phyloP scores from a whole-genome alignment of 1,284 basidiomycete genomes.

The Wolfiporia cocos region DNA sequence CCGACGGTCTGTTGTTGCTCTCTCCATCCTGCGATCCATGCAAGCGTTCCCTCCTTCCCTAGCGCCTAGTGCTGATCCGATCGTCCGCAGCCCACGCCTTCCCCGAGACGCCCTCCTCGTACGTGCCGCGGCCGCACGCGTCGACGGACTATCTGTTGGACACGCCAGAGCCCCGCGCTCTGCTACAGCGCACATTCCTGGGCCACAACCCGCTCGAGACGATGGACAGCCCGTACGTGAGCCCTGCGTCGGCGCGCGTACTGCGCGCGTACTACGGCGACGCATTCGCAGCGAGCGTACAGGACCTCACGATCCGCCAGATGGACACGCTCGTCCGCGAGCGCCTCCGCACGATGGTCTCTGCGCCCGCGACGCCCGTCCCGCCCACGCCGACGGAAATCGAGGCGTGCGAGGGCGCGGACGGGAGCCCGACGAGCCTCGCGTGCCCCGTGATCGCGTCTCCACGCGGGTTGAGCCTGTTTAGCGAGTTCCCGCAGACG shows the following conservation, averaged over 20 bases:
- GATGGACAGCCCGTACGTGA: conserved; percentile 46
- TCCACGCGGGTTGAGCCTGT: conserved; percentile 31
- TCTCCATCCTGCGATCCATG: conserved; percentile 31
- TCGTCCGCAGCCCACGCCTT: conserved; percentile 35
- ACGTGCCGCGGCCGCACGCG: conserved; percentile 43
- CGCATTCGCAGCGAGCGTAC: conserved; percentile 21
- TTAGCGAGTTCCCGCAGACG: conserved; percentile 37
- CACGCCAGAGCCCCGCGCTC: conserved; percentile 43
- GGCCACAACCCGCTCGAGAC: conserved; percentile 37
- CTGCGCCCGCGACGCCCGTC: conserved; percentile 18
- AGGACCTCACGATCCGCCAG: conserved; percentile 21
- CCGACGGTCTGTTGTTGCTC: conserved; percentile 38
- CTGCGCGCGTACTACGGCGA: conserved; percentile 30
- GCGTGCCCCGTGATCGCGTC: conserved; percentile 22
- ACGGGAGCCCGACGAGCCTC: conserved; percentile 20
- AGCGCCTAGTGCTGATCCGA: conserved; percentile 4
- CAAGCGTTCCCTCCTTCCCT: conserved; percentile 6
- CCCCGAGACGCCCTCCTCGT: conserved; percentile 38
- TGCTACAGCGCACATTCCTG: conserved; percentile 44
- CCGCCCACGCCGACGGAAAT: conserved; percentile 10
- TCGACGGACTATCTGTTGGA: conserved; percentile 46
- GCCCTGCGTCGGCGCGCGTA: conserved; percentile 38
- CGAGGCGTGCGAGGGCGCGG: conserved; percentile 7
- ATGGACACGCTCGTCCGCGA: conserved; percentile 16
- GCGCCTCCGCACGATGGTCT: conserved; percentile 22